Percentiles rank a stretch among this genome's conserved stretches.
phyloP scores from a whole-genome alignment of 1,284 basidiomycete genomes.

The Ganoderma lucidum region DNA sequence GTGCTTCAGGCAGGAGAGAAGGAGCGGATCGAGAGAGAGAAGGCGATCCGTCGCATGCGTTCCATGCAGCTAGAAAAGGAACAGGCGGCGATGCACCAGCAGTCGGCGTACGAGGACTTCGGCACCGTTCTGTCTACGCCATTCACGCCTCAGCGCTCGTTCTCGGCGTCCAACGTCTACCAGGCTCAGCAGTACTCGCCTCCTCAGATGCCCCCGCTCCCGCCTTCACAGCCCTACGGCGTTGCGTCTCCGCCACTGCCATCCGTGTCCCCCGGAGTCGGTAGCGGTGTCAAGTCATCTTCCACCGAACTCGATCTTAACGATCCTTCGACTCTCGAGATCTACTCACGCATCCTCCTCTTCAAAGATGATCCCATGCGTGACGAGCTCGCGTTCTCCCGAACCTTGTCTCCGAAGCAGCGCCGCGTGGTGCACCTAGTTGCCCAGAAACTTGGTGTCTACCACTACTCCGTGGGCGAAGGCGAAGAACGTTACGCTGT shows the following conservation, averaged over 20 bases:
- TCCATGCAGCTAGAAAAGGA: conserved; percentile 94
- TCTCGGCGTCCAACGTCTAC: conserved; percentile 66
- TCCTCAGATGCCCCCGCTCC: conserved; percentile 64
- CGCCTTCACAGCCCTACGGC: conserved; percentile 63
- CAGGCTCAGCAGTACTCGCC: conserved; percentile 69
- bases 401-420: conserved; percentile 86
- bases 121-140: conserved; percentile 55
- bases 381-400: conserved; percentile 95
- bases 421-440: conserved; percentile 94
- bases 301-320: conserved; percentile 91
- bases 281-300: conserved; percentile 62
- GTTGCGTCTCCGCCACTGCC: conserved; percentile 55
- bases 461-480: conserved; percentile 93
- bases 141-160: conserved; percentile 71
- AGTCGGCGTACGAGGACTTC: conserved; percentile 72
- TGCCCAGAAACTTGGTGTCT: conserved; percentile 94
- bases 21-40: conserved; percentile 98
- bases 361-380: conserved; percentile 99
- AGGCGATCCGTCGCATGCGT: conserved; percentile 97
- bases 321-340: conserved; percentile 94
- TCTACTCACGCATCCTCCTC: conserved; percentile 95
- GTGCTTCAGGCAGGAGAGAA: conserved; percentile 99
- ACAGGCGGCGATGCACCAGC: conserved; percentile 50
- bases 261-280: conserved; percentile 56
- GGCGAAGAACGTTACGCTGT: conserved; percentile 94